Conservation (phyloP, 1,139 yeast genomes). For the Geotrichum aggregatum region DNA sequence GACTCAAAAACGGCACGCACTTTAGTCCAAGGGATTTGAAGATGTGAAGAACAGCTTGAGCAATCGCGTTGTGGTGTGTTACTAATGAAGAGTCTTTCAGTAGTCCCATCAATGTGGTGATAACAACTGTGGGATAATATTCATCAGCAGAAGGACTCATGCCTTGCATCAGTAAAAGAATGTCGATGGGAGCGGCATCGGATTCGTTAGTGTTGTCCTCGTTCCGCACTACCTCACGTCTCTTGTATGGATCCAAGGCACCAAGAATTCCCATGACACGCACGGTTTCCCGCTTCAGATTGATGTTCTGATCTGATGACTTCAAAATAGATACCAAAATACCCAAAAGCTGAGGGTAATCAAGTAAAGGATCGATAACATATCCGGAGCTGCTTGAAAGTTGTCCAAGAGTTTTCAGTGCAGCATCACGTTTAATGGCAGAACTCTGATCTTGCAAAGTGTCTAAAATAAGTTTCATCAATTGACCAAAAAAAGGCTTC, state of each 20-base stretch:
- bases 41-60: constrained; percentile 86
- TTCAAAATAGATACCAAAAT: constrained; percentile 75
- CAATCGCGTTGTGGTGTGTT: constrained; percentile 85
- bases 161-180: constrained; percentile 85
- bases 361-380: constrained; percentile 87
- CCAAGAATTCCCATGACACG: constrained; percentile 87
- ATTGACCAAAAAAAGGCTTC: constrained; percentile 61
- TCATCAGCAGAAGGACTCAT: constrained; percentile 92
- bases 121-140: constrained; percentile 92
- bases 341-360: constrained; percentile 83
- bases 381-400: constrained; percentile 88
- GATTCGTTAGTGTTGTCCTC: constrained; percentile 63
- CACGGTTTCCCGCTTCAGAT: constrained; percentile 80
- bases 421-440: constrained; percentile 80
- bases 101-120: constrained; percentile 75
- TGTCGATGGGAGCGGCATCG: constrained; percentile 85
- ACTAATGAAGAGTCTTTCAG: constrained; percentile 80
- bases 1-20: constrained; percentile 81
- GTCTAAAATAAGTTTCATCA: constrained; percentile 84
- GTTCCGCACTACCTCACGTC: constrained; percentile 83
- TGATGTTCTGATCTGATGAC: constrained; percentile 64
- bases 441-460: constrained; percentile 91
- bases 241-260: constrained; percentile 93
- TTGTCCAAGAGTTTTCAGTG: constrained; percentile 82
- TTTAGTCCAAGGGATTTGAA: constrained; percentile 83